Base-by-base conservation (phyloP, 768 basidiomycete species). In the Amanita brunnescens region DNA sequence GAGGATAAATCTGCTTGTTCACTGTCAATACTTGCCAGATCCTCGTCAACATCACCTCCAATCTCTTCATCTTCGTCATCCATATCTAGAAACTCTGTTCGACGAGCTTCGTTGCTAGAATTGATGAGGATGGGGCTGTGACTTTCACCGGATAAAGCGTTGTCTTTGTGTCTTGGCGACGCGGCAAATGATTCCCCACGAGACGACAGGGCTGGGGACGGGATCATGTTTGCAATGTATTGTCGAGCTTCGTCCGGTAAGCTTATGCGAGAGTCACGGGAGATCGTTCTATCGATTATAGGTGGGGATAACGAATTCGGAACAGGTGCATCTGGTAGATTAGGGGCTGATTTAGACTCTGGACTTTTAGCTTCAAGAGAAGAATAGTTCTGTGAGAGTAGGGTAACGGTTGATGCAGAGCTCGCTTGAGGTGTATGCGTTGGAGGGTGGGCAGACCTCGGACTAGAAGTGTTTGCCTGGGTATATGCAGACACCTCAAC, bases 171-270 rank as follows among this genome's bases (percentile, higher is more conserved):
- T 53, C 60, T 64, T 13, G 61, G 59, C 50, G 60, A 60, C 3
- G 67, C 55, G 10, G 59, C 62, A 56, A 75, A 76, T 6, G 58
- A 58, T 47, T 74, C 70, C 8, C 66, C 63, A 39, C 65, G 64
- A 5, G 84, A 80, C 59, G 79, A 84, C 23, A 77, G 66, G 6
- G 69, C 61, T 2, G 86, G 82, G 4, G 80, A 83, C 51, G 87
- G 85, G 33, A 66, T 67, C 76, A 86, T 81, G 57, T 75, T 79
- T 33, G 79, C 73, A 51, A 87, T 83, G 59, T 87, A 89, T 43
- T 77, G 80, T 55, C 73, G 79, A 13, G 87, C 83, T 62, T 91
- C 89, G 49, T 89, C 86, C 1, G 88, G 85, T 33, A 89, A 71
- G 30, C 83, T 79, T 45, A 84, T 77, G 20, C 77, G 75, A 7